Evolutionary conservation across 192 early-diverging fungal genomes (phyloP), one percentile per base, ranked within the genome.

Genomic region (Diversispora epigaea): DNA sequence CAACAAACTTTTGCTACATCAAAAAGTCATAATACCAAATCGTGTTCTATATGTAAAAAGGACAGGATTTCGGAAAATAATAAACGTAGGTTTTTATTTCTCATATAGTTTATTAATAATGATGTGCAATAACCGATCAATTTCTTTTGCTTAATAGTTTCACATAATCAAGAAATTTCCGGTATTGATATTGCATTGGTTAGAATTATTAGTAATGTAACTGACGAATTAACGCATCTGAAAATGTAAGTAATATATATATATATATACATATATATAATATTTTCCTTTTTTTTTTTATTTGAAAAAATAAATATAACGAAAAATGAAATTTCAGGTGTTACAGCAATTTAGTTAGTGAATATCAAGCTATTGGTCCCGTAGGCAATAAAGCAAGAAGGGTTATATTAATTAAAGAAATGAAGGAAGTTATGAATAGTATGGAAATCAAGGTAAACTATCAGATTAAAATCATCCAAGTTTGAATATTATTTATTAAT

Each of bases 391-490:
- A 67, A 46, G n/a, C 11, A 10, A 67, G 21, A 6, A 67, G 65
- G 21, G 8, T 15, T 49, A 43, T 43, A n/a, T 8, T 67, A 25
- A 44, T 15, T 7, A 43, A 67, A 12, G 41, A 46, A 67, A 15
- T 67, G 17, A 67, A 67, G n/a, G 65, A 67, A 46, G 41, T 41
- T n/a, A 67, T 67, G 65, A 43, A 67, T 21, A 12, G n/a, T 43
- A 67, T 67, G 65, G 65, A 67, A 46, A 41, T 46, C 4, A 67
- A 67, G 65, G 65, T 66, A 21, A 17, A 32, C 25, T 32, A 32
- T 32, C 25, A 32, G 25, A 32, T 44, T 45, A 45, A 9, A 17
- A n/a, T n/a, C n/a, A 17, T 19, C 5, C 15, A 45, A 44, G 17
- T 41, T 44, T 19, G 6, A 32, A 66, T 66, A 1, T 45, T 45